phyloP scores from a whole-genome alignment of 192 early-diverging fungal species.

The Backusella sp. region DNA sequence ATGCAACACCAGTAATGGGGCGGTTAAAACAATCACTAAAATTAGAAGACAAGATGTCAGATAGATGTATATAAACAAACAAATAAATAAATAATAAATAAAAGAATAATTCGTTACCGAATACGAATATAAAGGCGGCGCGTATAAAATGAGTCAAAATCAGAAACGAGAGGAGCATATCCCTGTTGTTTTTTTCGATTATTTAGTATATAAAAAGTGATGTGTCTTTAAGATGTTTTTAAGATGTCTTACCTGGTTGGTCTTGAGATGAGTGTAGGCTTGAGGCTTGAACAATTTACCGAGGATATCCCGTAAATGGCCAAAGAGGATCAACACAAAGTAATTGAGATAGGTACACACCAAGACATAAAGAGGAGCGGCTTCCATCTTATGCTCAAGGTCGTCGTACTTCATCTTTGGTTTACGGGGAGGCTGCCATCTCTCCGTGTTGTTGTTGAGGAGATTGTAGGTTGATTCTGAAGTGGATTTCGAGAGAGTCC shows the following conservation, averaged over 20 bases:
- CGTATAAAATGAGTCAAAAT: constrained; percentile 97
- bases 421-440: constrained; percentile 16
- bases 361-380: constrained; percentile 78
- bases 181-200: constrained; percentile 48
- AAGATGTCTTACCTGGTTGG: constrained; percentile 52
- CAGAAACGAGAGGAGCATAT: constrained; percentile 90
- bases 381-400: constrained; percentile 50
- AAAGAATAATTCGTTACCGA: constrained; percentile 10
- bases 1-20: constrained; percentile 92
- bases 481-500: constrained; percentile 11
- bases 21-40: constrained; percentile 85
- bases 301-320: constrained; percentile 91
- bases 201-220: constrained; percentile 12
- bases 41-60: not conserved
- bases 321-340: constrained; percentile 90
- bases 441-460: constrained; percentile 11
- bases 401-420: constrained; percentile 32
- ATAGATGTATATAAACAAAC: not conserved
- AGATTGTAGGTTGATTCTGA: constrained; percentile 8
- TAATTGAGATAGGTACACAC: constrained; percentile 95
- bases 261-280: constrained; percentile 71
- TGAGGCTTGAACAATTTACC: constrained; percentile 74
- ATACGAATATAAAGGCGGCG: constrained; percentile 72
- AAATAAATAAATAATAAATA: not conserved
- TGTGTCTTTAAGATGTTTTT: not conserved